Percentiles rank a stretch among this genome's conserved stretches.
These are phyloP conservation scores for Lyophyllum semitale DNA, from an alignment of 768 basidiomycete species.

Conservation along the genomic window DNA sequence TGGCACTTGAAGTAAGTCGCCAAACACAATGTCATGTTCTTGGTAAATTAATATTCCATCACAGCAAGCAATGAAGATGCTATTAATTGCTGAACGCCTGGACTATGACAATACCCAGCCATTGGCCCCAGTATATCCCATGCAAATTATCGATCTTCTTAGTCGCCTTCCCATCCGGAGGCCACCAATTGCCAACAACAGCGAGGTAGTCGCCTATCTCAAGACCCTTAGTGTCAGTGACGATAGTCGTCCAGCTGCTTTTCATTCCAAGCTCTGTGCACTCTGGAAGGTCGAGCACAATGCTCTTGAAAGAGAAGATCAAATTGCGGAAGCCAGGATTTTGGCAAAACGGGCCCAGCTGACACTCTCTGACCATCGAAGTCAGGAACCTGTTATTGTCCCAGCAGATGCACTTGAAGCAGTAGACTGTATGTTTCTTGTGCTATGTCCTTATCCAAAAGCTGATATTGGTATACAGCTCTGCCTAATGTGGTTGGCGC, in stretches of 20 bases:
- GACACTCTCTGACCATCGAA: no score
- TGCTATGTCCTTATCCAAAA: no score
- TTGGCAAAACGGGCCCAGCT: no score
- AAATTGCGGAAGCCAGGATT: no score
- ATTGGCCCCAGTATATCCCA: not conserved
- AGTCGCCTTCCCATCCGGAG: not conserved
- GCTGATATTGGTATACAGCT: no score
- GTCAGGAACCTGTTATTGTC: no score
- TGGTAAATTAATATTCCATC: not conserved
- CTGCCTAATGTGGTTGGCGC: no score
- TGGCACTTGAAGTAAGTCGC: not conserved
- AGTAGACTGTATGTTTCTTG: no score
- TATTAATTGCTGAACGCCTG: not conserved
- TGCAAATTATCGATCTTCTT: not conserved
- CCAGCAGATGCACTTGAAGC: no score
- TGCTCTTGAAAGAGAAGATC: no score
- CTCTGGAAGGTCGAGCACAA: no score
- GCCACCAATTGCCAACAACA: not conserved
- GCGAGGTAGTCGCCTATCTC: not conserved
- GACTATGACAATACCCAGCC: not conserved
- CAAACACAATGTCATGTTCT: not conserved
- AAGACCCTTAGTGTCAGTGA: not conserved
- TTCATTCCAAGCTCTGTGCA: no score
- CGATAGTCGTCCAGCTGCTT: not conserved
- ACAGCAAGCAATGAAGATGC: not conserved